phyloP scores from a whole-genome alignment of 352 stramenopile species.

The Phytophthora uliginosa region DNA sequence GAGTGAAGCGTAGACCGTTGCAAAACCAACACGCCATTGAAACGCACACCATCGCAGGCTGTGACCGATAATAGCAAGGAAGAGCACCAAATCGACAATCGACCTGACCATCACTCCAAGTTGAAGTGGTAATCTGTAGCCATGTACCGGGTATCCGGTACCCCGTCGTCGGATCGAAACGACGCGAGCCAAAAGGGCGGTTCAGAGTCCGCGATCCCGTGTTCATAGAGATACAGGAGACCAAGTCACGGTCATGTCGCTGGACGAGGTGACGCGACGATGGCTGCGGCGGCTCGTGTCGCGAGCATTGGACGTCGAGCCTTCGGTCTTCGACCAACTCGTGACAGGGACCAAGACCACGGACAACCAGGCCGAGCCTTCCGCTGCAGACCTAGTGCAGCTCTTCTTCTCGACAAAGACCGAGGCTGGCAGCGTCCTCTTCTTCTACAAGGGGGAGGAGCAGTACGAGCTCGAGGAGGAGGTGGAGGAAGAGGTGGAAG shows the following conservation, averaged over 20 bases:
- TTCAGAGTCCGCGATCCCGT: not conserved
- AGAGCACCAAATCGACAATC: not conserved
- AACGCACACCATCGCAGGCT: not conserved
- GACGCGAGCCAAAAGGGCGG: constrained; percentile 24
- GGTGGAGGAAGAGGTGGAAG: constrained; percentile 84
- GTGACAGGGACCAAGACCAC: constrained; percentile 42
- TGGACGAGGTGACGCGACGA: constrained; percentile 62
- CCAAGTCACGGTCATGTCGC: constrained; percentile 15
- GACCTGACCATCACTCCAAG: constrained; percentile 2
- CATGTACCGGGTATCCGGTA: constrained; percentile 23
- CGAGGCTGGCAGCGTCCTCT: constrained; percentile 75
- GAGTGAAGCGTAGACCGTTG: constrained; percentile 25
- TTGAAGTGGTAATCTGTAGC: constrained; percentile 20
- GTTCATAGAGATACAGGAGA: not conserved
- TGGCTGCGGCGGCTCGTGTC: constrained; percentile 81
- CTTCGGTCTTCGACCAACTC: constrained; percentile 64
- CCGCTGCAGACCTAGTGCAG: constrained; percentile 50
- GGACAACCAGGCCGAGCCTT: constrained; percentile 48
- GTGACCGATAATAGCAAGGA: not conserved
- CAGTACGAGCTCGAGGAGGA: constrained; percentile 84
- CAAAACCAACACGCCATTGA: constrained; percentile 22
- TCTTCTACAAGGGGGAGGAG: constrained; percentile 80
- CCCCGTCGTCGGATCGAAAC: constrained; percentile 28
- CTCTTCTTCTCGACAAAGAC: constrained; percentile 69
- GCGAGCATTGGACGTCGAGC: constrained; percentile 66